These are phyloP conservation scores for Nakataea oryzae DNA, from an alignment of 2,329 filamentous ascomycete species.

Conservation along the genomic window DNA sequence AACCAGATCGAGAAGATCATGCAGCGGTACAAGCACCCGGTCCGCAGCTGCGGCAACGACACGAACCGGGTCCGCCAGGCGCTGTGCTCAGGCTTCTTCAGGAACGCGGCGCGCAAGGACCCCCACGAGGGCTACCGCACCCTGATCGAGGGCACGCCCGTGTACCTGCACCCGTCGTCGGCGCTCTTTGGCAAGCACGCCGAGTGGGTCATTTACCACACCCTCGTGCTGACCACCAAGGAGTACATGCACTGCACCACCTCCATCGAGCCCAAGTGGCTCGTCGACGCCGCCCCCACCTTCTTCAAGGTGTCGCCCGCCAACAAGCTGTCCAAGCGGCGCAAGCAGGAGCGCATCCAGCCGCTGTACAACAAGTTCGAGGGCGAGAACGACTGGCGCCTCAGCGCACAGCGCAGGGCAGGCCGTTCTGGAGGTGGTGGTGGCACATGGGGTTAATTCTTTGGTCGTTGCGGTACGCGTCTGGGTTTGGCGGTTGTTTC, in stretches of 20 bases:
- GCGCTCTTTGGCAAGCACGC: constrained; percentile 91
- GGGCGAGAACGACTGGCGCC: constrained; percentile 87
- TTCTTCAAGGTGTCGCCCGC: constrained; percentile 97
- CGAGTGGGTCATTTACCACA: constrained; percentile 93
- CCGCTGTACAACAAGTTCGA: constrained; percentile 89
- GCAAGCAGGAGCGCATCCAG: constrained; percentile 90
- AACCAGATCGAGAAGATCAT: constrained; percentile 91
- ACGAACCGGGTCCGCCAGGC: constrained; percentile 82
- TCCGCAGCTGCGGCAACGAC: constrained; percentile 78
- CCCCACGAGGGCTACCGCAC: constrained; percentile 97
- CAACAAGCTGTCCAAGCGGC: constrained; percentile 78
- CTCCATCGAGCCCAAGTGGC: constrained; percentile 84
- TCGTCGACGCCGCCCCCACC: constrained; percentile 93
- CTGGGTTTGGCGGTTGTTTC: neutral
- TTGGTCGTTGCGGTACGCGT: neutral
- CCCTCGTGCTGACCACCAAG: constrained; percentile 83
- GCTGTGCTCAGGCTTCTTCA: constrained; percentile 89
- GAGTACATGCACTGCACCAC: constrained; percentile 98
- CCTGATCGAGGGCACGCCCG: constrained; percentile 85
- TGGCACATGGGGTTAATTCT: constrained; percentile 74
- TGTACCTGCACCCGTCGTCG: constrained; percentile 87
- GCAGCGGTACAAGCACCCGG: constrained; percentile 74
- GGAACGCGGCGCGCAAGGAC: constrained; percentile 88
- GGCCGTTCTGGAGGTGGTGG: constrained; percentile 76
- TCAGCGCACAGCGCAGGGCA: constrained; percentile 77